phyloP scores from a whole-genome alignment of 2,329 filamentous ascomycete species.

The Aspergillus calidoustus region DNA sequence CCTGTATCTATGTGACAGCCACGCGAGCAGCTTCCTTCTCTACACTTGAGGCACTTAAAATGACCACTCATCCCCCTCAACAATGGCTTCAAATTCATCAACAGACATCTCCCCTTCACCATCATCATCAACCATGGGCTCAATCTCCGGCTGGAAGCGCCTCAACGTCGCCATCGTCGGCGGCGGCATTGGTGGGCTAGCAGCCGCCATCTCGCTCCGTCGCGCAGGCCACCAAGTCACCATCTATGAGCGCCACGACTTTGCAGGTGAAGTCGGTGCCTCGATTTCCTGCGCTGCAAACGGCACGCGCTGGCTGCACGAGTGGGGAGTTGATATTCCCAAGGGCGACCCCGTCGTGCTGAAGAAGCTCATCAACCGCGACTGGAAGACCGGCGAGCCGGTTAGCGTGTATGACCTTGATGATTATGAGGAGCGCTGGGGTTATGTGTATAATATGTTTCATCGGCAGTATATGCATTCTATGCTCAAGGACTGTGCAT shows the following conservation, averaged over 20 bases:
- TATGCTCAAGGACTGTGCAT: slow-evolving; percentile 66
- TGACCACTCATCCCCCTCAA: not conserved
- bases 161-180: slow-evolving; percentile 55
- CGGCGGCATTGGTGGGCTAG: slow-evolving; percentile 60
- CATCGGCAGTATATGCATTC: slow-evolving; percentile 71
- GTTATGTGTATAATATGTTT: slow-evolving; percentile 71
- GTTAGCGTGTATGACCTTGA: slow-evolving; percentile 66
- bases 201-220: slow-evolving; percentile 56
- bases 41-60: not conserved
- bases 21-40: not conserved
- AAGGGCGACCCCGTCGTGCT: slow-evolving; percentile 70
- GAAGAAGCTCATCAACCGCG: slow-evolving; percentile 68
- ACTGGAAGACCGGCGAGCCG: slow-evolving; percentile 71
- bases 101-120: not conserved
- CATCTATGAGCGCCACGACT: slow-evolving; percentile 70
- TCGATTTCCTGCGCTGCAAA: slow-evolving; percentile 72
- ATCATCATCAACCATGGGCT: slow-evolving; percentile 22
- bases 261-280: slow-evolving; percentile 69
- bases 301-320: slow-evolving; percentile 70
- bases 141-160: slow-evolving; percentile 46
- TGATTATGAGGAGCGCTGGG: slow-evolving; percentile 70
- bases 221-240: slow-evolving; percentile 61
- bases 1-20: not conserved
- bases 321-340: slow-evolving; percentile 68
- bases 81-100: not conserved